These are phyloP conservation scores for Fusarium sp. DNA, from an alignment of 2,329 filamentous ascomycete genomes.

Conservation along the genomic window DNA sequence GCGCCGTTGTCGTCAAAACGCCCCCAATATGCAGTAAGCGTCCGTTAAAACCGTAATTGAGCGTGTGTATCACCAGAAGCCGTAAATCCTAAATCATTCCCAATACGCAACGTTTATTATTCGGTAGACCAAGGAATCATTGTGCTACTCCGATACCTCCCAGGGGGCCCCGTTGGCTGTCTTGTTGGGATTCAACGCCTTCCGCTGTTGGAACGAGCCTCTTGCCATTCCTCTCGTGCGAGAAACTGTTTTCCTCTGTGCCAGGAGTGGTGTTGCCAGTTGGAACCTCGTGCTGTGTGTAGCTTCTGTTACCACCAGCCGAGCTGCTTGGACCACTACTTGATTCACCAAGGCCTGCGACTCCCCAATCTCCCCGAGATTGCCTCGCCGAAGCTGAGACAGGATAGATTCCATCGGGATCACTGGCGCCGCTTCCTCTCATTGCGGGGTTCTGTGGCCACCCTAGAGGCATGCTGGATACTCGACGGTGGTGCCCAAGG, in stretches of 20 bases:
- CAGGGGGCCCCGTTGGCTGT: not conserved
- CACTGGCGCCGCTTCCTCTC: constrained; percentile 42
- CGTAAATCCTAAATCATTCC: not conserved
- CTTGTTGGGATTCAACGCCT: not conserved
- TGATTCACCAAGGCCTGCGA: constrained; percentile 10
- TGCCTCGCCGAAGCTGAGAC: constrained; percentile 29
- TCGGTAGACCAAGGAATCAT: constrained; percentile 5
- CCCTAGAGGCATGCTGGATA: constrained; percentile 57
- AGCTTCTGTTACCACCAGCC: constrained; percentile 15
- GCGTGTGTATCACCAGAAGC: constrained; percentile 9
- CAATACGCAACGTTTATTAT: not conserved
- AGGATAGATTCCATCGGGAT: constrained; percentile 39
- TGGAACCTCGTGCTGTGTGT: constrained; percentile 7
- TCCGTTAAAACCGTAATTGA: constrained; percentile 8
- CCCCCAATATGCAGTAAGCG: constrained; percentile 19
- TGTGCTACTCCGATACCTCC: constrained; percentile 20
- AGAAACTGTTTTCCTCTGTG: not conserved
- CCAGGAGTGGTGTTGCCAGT: constrained; percentile 12
- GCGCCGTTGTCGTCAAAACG: constrained; percentile 30
- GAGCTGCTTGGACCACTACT: constrained; percentile 25
- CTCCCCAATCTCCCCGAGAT: constrained; percentile 35
- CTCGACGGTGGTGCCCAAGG: constrained; percentile 44
- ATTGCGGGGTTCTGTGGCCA: constrained; percentile 56
- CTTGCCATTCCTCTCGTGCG: constrained; percentile 1
- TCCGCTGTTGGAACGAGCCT: not conserved